Base-by-base conservation (phyloP, 169 alveolate genomes). In the Condylostoma magnum region DNA sequence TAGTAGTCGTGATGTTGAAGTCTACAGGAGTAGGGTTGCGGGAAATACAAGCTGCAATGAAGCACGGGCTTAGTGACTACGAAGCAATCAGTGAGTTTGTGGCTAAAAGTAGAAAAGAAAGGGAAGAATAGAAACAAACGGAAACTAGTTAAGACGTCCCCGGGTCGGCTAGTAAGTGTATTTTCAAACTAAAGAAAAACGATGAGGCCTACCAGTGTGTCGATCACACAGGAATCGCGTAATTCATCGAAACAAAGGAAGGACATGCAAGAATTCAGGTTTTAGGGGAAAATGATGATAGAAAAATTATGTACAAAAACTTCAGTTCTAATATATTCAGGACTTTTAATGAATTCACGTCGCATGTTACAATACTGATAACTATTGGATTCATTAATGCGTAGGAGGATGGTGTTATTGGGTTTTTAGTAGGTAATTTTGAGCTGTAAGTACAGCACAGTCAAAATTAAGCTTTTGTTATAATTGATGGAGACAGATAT, bases 151-250 rank as follows among this genome's bases (percentile, higher is more conserved):
- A n/a, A n/a, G 47, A 20, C 10, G 48, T 55, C 8, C 31, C 12
- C 1, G 33, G n/a, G 1, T n/a, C 58, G 4, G 71, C 22, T 10
- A 34, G 27, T 38, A 33, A 20, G 15, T 36, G 22, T 36, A 41
- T 60, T 36, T 60, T 38, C 31, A 60, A 60, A 41, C 71, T 60
- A 3, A n/a, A 38, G 1, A 60, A 60, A 41, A 55, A 60, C 3
- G 71, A 60, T n/a, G 58, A 41, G n/a, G 8, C 58, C 31, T 22
- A 38, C 27, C 52, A 41, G 52, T 22, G 36, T 27, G 30, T 38
- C 43, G 71, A 60, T 25, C 71, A 60, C 37, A 36, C 71, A n/a
- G 71, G 71, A 41, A 60, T 60, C 12, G 71, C 37, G 33, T 55
- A 60, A 22, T 60, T 60, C 4, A 55, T 38, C 2, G 71, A 60